Evolutionary conservation across 1,139 yeast species (phyloP).

Genomic region (Pichia sp.): DNA sequence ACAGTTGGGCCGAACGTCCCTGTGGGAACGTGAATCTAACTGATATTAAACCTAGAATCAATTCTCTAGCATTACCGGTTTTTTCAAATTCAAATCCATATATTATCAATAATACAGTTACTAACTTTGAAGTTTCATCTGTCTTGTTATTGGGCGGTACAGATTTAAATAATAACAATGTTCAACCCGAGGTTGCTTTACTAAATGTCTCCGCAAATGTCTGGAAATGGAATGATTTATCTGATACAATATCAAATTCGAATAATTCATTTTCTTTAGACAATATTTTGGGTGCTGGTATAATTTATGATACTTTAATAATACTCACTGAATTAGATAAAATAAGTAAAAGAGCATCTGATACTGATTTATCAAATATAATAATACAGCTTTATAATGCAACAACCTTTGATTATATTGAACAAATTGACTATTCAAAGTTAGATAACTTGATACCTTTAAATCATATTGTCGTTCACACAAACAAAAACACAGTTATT

Average conservation of each 20-base stretch:
- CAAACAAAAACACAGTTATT: conserved; percentile 24
- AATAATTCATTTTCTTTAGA: conserved; percentile 16
- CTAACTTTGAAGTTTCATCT: conserved; percentile 28
- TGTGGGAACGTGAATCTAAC: conserved; percentile 25
- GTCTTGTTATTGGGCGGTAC: conserved; percentile 35
- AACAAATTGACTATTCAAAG: conserved; percentile 25
- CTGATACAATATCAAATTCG: conserved; percentile 4
- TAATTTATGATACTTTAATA: conserved; percentile 35
- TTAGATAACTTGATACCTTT: neutral
- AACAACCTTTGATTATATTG: conserved; percentile 21
- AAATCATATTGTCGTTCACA: conserved; percentile 2
- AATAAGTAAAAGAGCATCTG: conserved; percentile 6
- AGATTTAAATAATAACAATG: conserved; percentile 14
- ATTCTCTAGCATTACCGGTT: conserved; percentile 43
- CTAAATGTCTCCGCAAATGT: conserved; percentile 31
- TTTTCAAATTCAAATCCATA: conserved; percentile 22
- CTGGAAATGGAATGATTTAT: conserved; percentile 37
- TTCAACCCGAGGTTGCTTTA: conserved; percentile 36
- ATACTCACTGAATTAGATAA: conserved; percentile 21
- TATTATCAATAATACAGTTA: conserved; percentile 16
- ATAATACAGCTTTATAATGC: conserved; percentile 28
- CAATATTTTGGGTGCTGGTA: conserved; percentile 34
- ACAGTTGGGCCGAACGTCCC: conserved; percentile 50
- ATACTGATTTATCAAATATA: conserved; percentile 16
- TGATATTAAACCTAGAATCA: conserved; percentile 41